Evolutionary conservation across 495 filamentous ascomycete genomes (phyloP), one percentile per base, ranked within the genome.

Genomic region (Penicillium argentinense): DNA sequence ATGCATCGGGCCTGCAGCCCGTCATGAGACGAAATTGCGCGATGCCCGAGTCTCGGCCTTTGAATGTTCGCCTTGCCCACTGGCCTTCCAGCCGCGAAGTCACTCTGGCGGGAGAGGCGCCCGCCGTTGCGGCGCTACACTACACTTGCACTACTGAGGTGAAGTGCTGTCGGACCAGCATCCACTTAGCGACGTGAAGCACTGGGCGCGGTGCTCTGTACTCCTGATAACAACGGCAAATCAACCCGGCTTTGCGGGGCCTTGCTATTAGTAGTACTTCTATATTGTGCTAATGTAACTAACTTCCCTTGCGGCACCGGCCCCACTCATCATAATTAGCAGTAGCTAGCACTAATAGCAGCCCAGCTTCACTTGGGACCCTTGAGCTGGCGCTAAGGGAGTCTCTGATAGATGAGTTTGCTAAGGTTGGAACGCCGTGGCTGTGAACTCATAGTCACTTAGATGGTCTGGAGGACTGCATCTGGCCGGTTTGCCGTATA

Each of bases 31-130:
- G 29, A 30, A 19, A 44, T 44, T 37, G 38, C 26, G 33, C 28
- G 47, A 38, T 50, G 17, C 30, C 37, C 18, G 9, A 36, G 21
- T 36, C 33, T 18, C 33, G 21, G 21, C 33, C 33, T 19, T 36
- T 36, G 18, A 18, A 39, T 17, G 33, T 26, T 16, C 21, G 5
- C 22, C 8, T 39, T 39, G 23, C 14, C 22, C 8, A 9, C 30
- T 33, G 5, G 30, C 9, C 6, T 45, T 33, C 26, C 37, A 34
- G 32, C 42, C 41, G 42, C 45, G 33, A 47, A 47, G 25, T 29
- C 25, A 37, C 32, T 34, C 21, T 54, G 48, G 27, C 59, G 59
- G 59, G 47, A 59, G 53, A 54, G 59, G 59, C 59, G 59, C 37
- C 43, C 29, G 47, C 51, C 45, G 29, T 41, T 37, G 45, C 39